Base-by-base conservation (phyloP, 805 yeast genomes). In the Candida silvicultrix region DNA sequence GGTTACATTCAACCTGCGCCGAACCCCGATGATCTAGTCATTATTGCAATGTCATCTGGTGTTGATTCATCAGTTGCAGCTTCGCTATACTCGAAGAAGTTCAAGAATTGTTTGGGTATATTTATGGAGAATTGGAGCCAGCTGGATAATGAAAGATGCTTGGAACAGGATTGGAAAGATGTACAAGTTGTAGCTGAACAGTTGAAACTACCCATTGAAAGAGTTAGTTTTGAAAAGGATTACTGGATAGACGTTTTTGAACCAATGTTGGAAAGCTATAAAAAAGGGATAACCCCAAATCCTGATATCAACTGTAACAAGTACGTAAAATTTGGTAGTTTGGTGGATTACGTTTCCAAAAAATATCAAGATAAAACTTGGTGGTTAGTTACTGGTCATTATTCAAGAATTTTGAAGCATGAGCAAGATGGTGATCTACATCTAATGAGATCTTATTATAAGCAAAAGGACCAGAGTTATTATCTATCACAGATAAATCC, bases 31-130 rank as follows among this genome's bases (percentile, higher is more conserved):
- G 96, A 87, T 55, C 78, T 74, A 45, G 76, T 92, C 20, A 67
- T 85, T 19, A 79, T 94, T 5, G 97, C 98, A 8, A 87, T 94
- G 96, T 88, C 97, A 1, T 86, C 96, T 0, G 99, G 99, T 0
- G 98, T 94, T 1, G 99, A 94, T 64, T 90, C 97, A 0, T 84
- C 97, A 1, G 89, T 90, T 1, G 78, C 85, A 3, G 97, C 98
- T 0, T 80, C 85, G 0, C 46, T 86, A 49, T 81, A 73, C 53
- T 69, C 87, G 7, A 64, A 70, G n/a, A 59, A 67, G 31, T 78
- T 74, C 53, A 67, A 68, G 3, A 78, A 85, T 40, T 94, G 86
- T 2, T 65, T 73, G 40, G 99, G 97, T 0, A 73, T 94, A 2
- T 92, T 86, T 65, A 94, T 94, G 98, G 85, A 89, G 37, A 94